Base-by-base conservation (phyloP, 2,329 filamentous ascomycete genomes). In the Aspergillus costaricaensis region DNA sequence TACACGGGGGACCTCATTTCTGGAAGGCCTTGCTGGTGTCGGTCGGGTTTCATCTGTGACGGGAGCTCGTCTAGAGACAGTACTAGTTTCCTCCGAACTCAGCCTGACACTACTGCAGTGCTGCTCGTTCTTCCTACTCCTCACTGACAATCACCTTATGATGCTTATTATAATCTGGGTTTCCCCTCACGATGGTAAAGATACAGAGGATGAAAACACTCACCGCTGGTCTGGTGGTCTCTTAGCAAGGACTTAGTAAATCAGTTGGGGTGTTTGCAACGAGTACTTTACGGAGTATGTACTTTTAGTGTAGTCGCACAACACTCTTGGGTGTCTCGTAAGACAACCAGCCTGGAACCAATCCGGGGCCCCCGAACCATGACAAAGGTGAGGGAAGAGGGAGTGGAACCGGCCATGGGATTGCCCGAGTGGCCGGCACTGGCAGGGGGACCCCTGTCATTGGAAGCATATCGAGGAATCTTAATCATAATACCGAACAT, bases 361-460 rank as follows among this genome's bases (percentile, higher is more conserved):
- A 44, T 44, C 41, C 41, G 41, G 41, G 48, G 19, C 41, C 19
- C 41, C 41, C 41, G 41, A 44, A 44, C 41, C 17, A 51, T 30
- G 48, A n/a, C 19, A 41, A 15, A 43, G 51, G 12, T 15, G 32
- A 14, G 32, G 25, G 7, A 41, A 19, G 19, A 19, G 7, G 15
- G 14, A 41, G 51, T 53, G 25, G 25, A 25, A 55, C 17, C 38
- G 17, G 50, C 50, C 30, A 38, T 38, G 30, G 50, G 30, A 39
- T 25, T 52, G 51, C 39, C 51, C 51, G 51, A 53, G 51, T 55
- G 23, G 52, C 15, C 19, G 52, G 21, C 44, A 19, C 23, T 49
- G 8, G 23, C 44, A 49, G 44, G 44, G 39, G 25, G 23, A 30
- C 23, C 44, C 44, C 23, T 49, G 44, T 49, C 14, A 15, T 17